These are phyloP conservation scores for Fragaria nilgerrensis DNA, from an alignment of 306 rosid species.

Conservation along the genomic window DNA sequence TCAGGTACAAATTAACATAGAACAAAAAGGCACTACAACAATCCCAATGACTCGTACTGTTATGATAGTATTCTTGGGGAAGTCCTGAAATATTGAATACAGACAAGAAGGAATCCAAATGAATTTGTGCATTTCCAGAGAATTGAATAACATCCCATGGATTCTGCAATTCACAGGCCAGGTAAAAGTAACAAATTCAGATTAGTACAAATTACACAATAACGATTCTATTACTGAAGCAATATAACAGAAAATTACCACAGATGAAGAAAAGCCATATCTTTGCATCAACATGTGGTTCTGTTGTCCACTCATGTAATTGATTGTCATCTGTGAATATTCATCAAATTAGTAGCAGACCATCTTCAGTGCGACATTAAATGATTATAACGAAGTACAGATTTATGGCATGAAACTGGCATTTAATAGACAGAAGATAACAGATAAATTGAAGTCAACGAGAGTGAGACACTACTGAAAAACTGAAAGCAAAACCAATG, in stretches of 20 bases:
- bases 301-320: constrained; percentile 65
- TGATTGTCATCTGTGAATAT: constrained; percentile 75
- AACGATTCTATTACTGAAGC: background rate
- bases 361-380: constrained; percentile 16
- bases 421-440: background rate
- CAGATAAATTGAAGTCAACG: background rate
- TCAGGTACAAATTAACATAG: background rate
- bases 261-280: constrained; percentile 90
- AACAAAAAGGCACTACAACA: constrained; percentile 17
- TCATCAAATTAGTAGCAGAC: constrained; percentile 35
- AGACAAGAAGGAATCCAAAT: constrained; percentile 91
- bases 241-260: constrained; percentile 45
- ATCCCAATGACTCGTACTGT: constrained; percentile 45
- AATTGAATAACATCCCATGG: constrained; percentile 82
- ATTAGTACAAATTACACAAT: background rate
- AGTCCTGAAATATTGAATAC: constrained; percentile 88
- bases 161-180: constrained; percentile 52
- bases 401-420: background rate
- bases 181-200: background rate
- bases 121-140: constrained; percentile 73
- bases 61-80: constrained; percentile 78
- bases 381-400: constrained; percentile 16
- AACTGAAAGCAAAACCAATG: background rate
- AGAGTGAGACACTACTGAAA: background rate
- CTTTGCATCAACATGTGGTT: constrained; percentile 67